Conservation (phyloP, 495 filamentous ascomycete species). For the Xylaria bambusicola region DNA sequence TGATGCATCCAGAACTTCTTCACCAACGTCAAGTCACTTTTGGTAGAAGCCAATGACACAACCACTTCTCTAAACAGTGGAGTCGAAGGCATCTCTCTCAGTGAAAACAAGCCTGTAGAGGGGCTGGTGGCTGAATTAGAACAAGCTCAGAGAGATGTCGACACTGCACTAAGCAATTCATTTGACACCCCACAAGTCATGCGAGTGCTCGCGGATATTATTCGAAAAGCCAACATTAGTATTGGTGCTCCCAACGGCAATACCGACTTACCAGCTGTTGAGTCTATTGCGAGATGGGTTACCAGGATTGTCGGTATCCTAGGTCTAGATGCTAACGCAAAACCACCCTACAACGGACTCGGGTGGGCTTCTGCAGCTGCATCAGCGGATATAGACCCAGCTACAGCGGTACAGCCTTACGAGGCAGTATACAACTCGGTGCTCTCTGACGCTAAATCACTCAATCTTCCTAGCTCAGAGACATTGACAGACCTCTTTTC, state of each 20-base stretch:
- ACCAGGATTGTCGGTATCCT: slow-evolving; percentile 83
- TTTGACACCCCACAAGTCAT: slow-evolving; percentile 85
- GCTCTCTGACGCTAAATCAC: slow-evolving; percentile 38
- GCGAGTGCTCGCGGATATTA: slow-evolving; percentile 70
- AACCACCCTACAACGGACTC: slow-evolving; percentile 60
- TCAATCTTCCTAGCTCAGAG: slow-evolving; percentile 33
- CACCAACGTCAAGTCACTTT: slow-evolving; percentile 67
- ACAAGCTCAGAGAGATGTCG: slow-evolving; percentile 62
- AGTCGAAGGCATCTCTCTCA: slow-evolving; percentile 45
- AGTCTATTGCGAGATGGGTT: slow-evolving; percentile 72
- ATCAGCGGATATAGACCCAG: slow-evolving; percentile 45
- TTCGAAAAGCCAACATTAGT: slow-evolving; percentile 72
- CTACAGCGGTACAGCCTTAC: slow-evolving; percentile 49
- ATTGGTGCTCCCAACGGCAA: slow-evolving; percentile 55
- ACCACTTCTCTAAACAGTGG: slow-evolving; percentile 34
- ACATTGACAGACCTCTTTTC: slow-evolving; percentile 38
- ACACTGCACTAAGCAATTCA: slow-evolving; percentile 76
- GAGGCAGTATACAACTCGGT: slow-evolving; percentile 40
- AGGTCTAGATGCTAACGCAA: slow-evolving; percentile 73
- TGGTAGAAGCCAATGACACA: slow-evolving; percentile 43
- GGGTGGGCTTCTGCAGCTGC: slow-evolving; percentile 81
- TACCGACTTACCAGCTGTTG: slow-evolving; percentile 54
- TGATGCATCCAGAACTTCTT: slow-evolving; percentile 72
- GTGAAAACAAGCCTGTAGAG: slow-evolving; percentile 29
- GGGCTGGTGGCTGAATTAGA: slow-evolving; percentile 52